phyloP scores from a whole-genome alignment of 2,329 filamentous ascomycete genomes.

The Parascedosporium putredinis region DNA sequence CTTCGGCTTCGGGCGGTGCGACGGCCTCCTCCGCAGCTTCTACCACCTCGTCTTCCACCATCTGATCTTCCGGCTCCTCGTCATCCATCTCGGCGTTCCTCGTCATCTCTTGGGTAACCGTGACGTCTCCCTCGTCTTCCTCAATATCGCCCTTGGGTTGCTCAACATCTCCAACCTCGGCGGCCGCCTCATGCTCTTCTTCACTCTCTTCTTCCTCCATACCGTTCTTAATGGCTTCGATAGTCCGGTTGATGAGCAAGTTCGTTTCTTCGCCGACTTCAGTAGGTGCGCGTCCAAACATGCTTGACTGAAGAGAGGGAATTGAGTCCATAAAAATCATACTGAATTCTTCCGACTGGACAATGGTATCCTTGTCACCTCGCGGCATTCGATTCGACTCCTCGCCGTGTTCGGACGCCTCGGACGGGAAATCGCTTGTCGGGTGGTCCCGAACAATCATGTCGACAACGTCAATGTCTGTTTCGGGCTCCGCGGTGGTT shows the following conservation, averaged over 20 bases:
- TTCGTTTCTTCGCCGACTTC: constrained; percentile 47
- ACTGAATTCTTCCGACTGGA: constrained; percentile 45
- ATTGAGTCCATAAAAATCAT: constrained; percentile 49
- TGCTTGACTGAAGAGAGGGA: constrained; percentile 35
- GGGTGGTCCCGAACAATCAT: neutral
- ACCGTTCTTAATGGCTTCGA: constrained; percentile 34
- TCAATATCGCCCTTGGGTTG: constrained; percentile 8
- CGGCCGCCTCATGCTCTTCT: neutral
- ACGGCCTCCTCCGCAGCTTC: too few species aligned
- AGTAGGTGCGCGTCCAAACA: constrained; percentile 22
- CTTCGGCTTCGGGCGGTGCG: too few species aligned
- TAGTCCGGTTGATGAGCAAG: constrained; percentile 43
- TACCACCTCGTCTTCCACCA: neutral
- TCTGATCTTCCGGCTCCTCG: constrained; percentile 1
- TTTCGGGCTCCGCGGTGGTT: neutral
- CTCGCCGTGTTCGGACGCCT: neutral
- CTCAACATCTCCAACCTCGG: constrained; percentile 12
- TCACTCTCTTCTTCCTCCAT: constrained; percentile 16
- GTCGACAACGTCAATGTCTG: neutral
- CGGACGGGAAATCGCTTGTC: neutral
- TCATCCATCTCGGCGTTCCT: constrained; percentile 8
- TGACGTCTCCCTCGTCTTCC: constrained; percentile 10
- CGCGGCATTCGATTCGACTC: neutral
- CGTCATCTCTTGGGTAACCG: too few species aligned
- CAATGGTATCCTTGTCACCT: constrained; percentile 28